These are phyloP conservation scores for Ascoidea rubescens DNA, from an alignment of 805 yeast genomes.

Conservation along the genomic window DNA sequence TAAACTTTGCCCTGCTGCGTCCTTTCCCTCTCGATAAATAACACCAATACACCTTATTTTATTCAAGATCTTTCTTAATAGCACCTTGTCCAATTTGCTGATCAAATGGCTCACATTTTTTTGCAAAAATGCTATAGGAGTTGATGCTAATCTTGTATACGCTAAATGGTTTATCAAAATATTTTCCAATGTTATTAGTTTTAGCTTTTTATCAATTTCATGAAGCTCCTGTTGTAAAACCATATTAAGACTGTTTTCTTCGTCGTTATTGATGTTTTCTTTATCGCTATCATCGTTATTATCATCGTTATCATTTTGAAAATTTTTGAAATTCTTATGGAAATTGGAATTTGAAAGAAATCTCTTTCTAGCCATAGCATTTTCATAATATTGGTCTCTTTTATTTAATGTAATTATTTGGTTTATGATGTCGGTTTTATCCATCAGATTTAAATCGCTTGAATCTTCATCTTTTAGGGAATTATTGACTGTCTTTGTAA, in stretches of 20 bases:
- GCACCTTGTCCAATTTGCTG: conserved; percentile 13
- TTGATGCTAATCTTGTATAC: conserved; percentile 74
- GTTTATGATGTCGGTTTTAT: conserved; percentile 81
- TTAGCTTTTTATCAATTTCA: conserved; percentile 6
- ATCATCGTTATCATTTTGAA: no score
- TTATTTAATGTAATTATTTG: conserved; percentile 91
- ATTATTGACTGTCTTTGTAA: no score
- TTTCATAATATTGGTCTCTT: conserved; percentile 48
- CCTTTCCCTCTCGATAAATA: conserved; percentile 80
- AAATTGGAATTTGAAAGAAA: background rate
- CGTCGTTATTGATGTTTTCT: background rate
- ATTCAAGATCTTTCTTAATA: conserved; percentile 29
- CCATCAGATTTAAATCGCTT: conserved; percentile 26
- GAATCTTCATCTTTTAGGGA: background rate
- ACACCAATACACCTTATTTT: conserved; percentile 61
- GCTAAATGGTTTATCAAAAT: conserved; percentile 76
- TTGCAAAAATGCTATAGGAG: conserved; percentile 64
- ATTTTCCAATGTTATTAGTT: conserved; percentile 41
- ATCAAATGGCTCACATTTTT: conserved; percentile 22
- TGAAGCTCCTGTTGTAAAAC: no score
- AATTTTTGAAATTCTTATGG: no score
- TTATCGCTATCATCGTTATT: background rate
- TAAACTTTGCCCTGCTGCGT: conserved; percentile 89
- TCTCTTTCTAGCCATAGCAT: background rate
- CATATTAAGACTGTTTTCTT: no score